Conservation (phyloP, 2,329 filamentous ascomycete genomes). For the Camptophora hylomeconis region DNA sequence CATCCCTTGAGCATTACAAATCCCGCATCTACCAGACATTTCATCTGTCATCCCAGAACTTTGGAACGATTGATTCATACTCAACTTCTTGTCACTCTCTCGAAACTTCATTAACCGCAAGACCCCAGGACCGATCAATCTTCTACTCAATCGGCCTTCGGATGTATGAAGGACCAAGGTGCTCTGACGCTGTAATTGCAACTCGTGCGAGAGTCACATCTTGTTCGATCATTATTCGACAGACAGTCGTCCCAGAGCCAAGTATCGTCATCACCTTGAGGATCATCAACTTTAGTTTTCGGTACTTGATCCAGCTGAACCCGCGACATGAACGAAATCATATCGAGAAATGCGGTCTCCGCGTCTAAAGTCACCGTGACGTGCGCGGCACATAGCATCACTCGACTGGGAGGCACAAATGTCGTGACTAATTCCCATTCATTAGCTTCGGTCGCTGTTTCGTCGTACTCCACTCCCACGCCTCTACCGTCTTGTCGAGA, state of each 20-base stretch:
- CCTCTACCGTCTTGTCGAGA: constrained; percentile 2
- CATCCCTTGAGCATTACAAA: too few species aligned
- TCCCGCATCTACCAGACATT: too few species aligned
- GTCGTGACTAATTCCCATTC: constrained; percentile 3
- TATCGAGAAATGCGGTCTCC: constrained; percentile 8
- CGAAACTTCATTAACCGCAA: too few species aligned
- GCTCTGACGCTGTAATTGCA: constrained; percentile 2
- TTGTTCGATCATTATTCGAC: background rate
- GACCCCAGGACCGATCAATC: too few species aligned
- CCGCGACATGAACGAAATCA: constrained; percentile 9
- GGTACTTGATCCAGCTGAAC: constrained; percentile 8
- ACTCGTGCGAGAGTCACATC: background rate
- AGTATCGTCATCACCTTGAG: constrained; percentile 7
- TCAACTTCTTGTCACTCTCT: too few species aligned
- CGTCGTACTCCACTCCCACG: background rate
- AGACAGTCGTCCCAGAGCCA: constrained; percentile 13
- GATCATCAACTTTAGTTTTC: constrained; percentile 1
- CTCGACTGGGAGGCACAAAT: constrained; percentile 2
- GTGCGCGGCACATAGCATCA: constrained; percentile 12
- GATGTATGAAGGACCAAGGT: constrained; percentile 5
- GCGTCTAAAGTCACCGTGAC: constrained; percentile 12
- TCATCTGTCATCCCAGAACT: too few species aligned
- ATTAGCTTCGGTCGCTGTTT: background rate
- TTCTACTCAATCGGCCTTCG: too few species aligned
- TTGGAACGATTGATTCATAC: too few species aligned